Percentiles rank a stretch among this genome's conserved stretches.
Evolutionary conservation across 73 alveolate genomes (phyloP).

Genomic region (Tetrahymena thermophila): DNA sequence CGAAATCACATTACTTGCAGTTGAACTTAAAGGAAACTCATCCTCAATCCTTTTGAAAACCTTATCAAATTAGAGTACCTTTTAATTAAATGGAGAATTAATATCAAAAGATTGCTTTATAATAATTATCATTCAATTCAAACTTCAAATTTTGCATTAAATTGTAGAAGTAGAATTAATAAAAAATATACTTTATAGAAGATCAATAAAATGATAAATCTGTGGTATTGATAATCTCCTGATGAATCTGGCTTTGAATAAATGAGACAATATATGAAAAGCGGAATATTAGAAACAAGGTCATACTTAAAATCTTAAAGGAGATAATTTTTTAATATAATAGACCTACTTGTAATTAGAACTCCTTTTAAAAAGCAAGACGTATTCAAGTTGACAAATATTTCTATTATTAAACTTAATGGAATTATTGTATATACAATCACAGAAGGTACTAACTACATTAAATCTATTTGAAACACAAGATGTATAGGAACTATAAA

Average conservation of each 20-base stretch:
- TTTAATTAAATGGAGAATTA: no score
- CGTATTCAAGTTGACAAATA: neutral
- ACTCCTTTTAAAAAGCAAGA: neutral
- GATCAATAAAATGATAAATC: neutral
- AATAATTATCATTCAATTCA: no score
- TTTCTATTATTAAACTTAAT: neutral
- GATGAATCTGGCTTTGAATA: neutral
- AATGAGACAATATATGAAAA: neutral
- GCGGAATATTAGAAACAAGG: neutral
- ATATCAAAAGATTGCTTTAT: no score
- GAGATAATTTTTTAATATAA: neutral
- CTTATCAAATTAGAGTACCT: neutral
- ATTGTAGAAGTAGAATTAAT: neutral
- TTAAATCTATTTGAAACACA: neutral
- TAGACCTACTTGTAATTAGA: neutral
- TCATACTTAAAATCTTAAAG: neutral
- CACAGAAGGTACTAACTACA: neutral
- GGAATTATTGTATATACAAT: neutral
- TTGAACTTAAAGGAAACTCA: neutral
- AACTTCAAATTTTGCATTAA: no score
- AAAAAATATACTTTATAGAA: neutral
- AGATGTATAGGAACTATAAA: neutral
- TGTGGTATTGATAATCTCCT: neutral
- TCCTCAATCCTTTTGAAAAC: neutral
- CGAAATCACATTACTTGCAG: neutral